phyloP scores from a whole-genome alignment of 805 yeast genomes.

The Saturnispora kantuleensis region DNA sequence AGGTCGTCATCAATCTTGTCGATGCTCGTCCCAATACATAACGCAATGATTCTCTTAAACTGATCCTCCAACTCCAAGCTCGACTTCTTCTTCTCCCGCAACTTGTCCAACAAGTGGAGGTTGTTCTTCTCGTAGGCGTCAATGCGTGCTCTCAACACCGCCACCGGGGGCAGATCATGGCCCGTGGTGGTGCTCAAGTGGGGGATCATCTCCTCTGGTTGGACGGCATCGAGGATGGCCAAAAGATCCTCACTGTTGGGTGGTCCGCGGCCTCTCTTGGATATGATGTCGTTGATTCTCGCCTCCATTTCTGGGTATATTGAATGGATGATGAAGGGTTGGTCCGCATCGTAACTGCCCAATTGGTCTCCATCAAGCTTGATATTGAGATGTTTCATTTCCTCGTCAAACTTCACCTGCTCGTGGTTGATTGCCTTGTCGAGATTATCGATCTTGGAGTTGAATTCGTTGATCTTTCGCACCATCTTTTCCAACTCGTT shows the following conservation, averaged over 20 bases:
- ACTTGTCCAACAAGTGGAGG: slow-evolving; percentile 39
- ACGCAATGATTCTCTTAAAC: slow-evolving; percentile 78
- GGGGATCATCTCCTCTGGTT: slow-evolving; percentile 10
- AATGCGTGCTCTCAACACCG: slow-evolving; percentile 63
- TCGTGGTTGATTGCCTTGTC: slow-evolving; percentile 58
- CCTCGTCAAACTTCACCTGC: slow-evolving; percentile 41
- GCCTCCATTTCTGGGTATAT: slow-evolving; percentile 46
- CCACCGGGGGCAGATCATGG: slow-evolving; percentile 34
- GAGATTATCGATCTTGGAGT: slow-evolving; percentile 47
- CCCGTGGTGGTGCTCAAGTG: slow-evolving; percentile 8
- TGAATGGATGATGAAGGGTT: slow-evolving; percentile 69
- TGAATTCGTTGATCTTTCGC: slow-evolving; percentile 36
- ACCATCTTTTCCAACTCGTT: slow-evolving; percentile 44
- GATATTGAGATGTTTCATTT: slow-evolving; percentile 24
- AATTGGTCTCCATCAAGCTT: slow-evolving; percentile 31
- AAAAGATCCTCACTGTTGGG: slow-evolving; percentile 1
- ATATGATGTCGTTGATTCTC: slow-evolving; percentile 24
- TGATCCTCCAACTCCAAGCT: slow-evolving; percentile 57
- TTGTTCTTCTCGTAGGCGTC: slow-evolving; percentile 72
- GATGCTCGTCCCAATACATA: slow-evolving; percentile 83
- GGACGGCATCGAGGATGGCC: slow-evolving; percentile 11
- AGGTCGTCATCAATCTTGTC: slow-evolving; percentile 51
- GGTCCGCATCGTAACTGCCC: slow-evolving; percentile 75
- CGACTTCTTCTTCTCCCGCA: slow-evolving; percentile 42
- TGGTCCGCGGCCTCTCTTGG: not conserved